Conservation (phyloP, 441 rosid species). For the Cnidoscolus chayamansa region DNA sequence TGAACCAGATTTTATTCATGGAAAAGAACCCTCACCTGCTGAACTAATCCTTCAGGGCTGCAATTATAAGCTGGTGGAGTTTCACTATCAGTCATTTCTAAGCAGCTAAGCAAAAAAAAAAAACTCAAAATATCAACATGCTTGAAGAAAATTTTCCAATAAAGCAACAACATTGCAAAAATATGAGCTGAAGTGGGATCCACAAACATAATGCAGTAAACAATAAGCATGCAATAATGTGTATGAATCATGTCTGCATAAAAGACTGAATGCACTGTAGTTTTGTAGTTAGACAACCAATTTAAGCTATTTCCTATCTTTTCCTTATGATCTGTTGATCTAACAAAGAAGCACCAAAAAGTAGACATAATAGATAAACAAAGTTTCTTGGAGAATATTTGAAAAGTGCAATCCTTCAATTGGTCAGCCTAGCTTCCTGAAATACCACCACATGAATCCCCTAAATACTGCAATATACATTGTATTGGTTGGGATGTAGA, state of each 20-base stretch:
- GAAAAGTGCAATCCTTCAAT: not conserved
- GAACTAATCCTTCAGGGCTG: constrained; percentile 64
- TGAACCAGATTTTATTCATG: not conserved
- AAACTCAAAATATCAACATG: not conserved
- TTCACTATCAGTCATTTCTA: constrained; percentile 27
- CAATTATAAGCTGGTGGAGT: constrained; percentile 51
- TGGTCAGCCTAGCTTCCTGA: not conserved
- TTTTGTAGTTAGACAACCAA: not conserved
- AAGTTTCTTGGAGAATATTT: not conserved
- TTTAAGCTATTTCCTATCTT: not conserved
- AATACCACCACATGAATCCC: not conserved
- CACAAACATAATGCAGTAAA: not conserved
- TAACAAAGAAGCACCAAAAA: not conserved
- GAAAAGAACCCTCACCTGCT: constrained; percentile 40
- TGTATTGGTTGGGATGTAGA: not conserved
- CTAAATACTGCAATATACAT: not conserved
- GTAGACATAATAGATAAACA: not conserved
- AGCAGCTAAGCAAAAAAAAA: constrained; percentile 12
- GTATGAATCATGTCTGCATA: not conserved
- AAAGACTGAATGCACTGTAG: not conserved
- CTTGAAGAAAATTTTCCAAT: not conserved
- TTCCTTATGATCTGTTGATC: not conserved
- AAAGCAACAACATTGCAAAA: not conserved
- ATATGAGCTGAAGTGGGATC: not conserved
- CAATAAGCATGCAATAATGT: not conserved